Evolutionary conservation across 306 rosid species (phyloP).

Genomic region (Dalbergia cultrata): DNA sequence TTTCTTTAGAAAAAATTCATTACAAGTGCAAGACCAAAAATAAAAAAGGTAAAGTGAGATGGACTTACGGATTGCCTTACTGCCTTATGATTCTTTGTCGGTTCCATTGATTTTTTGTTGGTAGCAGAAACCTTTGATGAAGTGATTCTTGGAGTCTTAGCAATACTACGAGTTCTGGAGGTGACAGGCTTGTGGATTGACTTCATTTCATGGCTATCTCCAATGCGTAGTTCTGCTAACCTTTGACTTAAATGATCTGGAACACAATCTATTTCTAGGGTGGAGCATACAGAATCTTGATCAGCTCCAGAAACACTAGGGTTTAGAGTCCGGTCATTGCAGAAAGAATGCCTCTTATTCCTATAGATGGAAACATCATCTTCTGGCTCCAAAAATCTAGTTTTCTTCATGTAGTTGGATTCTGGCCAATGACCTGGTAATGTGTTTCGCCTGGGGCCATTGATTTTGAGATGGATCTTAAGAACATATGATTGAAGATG

Average conservation of each 20-base stretch:
- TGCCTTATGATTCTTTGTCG: slow-evolving; percentile 58
- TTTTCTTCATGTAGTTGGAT: slow-evolving; percentile 68
- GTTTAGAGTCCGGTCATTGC: slow-evolving; percentile 78
- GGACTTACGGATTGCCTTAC: slow-evolving; percentile 58
- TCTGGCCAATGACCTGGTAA: slow-evolving; percentile 69
- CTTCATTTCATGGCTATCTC: slow-evolving; percentile 54
- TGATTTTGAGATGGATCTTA: slow-evolving; percentile 85
- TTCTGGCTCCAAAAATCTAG: slow-evolving; percentile 76
- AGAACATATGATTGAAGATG: slow-evolving; percentile 84
- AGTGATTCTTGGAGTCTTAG: slow-evolving; percentile 56
- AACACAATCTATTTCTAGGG: slow-evolving; percentile 72
- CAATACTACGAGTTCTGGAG: slow-evolving; percentile 59
- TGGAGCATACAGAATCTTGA: slow-evolving; percentile 75
- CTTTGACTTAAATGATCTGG: slow-evolving; percentile 61
- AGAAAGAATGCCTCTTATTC: slow-evolving; percentile 68
- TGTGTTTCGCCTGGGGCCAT: slow-evolving; percentile 70
- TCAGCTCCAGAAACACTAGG: slow-evolving; percentile 88
- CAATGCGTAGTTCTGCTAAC: slow-evolving; percentile 57
- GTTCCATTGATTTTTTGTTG: slow-evolving; percentile 63
- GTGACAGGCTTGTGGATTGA: slow-evolving; percentile 57
- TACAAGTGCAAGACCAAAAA: background rate
- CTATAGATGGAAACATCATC: slow-evolving; percentile 48
- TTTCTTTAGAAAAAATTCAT: slow-evolving; percentile 1
- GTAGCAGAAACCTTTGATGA: slow-evolving; percentile 60
- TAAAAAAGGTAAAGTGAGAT: slow-evolving; percentile 12